Evolutionary conservation across 768 basidiomycete genomes (phyloP), one percentile per base, ranked within the genome.

Genomic region (Heimioporus sp.): DNA sequence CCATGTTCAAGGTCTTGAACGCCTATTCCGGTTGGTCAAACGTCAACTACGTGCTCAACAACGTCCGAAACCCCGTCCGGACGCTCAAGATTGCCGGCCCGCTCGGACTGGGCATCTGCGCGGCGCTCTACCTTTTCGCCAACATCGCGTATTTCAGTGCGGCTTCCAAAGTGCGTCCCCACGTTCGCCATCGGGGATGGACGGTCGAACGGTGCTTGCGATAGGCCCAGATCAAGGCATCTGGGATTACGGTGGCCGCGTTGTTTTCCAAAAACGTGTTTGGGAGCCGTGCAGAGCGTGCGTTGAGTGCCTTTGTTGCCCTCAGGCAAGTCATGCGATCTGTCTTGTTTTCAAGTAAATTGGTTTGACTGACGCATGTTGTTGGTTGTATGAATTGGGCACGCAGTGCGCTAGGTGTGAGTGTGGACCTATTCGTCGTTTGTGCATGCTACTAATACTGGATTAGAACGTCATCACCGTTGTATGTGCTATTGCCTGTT

Each of bases 61-160:
- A 83, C 11, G 80, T 85, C 48, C 78, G 76, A 54, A 69, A 83
- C 56, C 82, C 82, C 0, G 72, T 82, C 2, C 75, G 79, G 41
- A 85, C 83, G 10, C 75, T 85, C 47, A 81, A 81, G 63, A 81
- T 83, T 36, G 81, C 82, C 0, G 82, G 79, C 2, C 82, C 81
- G 0, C 76, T 83, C 15, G 82, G 81, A 1, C 64, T 83, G 11
- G 72, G 76, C 5, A 79, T 83, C 21, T 82, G 80, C 35, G 73
- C 80, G 0, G 60, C 71, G 2, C 63, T 84, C 4, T 84, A 85
- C 48, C 53, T 83, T 12, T 65, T 84, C 7, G 80, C 80, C 3
- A 83, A 84, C 46, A 69, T 84, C 3, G 77, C 82, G 4, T 83
- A 83, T 58, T 83, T 82, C 45, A 73, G 80, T 11, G 68, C 64